Base-by-base conservation (phyloP, 306 rosid species). In the Pterocarpus macrocarpus region DNA sequence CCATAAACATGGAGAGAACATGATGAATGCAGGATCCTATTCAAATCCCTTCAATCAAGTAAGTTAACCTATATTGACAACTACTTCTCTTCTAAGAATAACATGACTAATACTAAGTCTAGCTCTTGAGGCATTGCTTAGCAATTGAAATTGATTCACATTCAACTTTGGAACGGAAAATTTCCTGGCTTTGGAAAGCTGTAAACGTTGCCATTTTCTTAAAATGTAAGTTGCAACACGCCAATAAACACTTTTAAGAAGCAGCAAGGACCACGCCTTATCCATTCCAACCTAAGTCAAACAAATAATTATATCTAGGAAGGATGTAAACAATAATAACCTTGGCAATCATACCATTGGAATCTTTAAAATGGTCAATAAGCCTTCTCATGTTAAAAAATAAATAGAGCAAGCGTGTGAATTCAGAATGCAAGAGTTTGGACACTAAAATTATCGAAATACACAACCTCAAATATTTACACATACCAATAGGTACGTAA, bases 401-500 rank as follows among this genome's bases (percentile, higher is more conserved):
- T 43, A 65, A 49, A 74, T 3, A 45, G 17, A 9, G 32, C 34
- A 38, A 79, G 52, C 15, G 52, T 62, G 77, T 47, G 43, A 67
- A 84, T 43, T 22, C 58, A 69, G 56, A 75, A 62, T 3, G 66
- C 36, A 75, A 14, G 63, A 36, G 71, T 56, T 64, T 63, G 22
- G 49, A 69, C 75, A 69, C 35, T 55, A 70, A 85, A 80, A 76
- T 55, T 69, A 80, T 55, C 79, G 41, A 80, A 77, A 70, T 41
- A 69, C 61, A n/a, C 22, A 77, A 53, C 57, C 71, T 52, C 69
- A 52, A 11, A 70, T 85, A 75, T 85, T 70, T 80, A 80, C 88
- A 70, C 84, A 80, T 70, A 76, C 82, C 80, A 75, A 85, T 11
- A 64, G 85, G 65, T 33, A 70, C 35, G 69, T 56, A 70, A 79